phyloP scores from a whole-genome alignment of 192 early-diverging fungal species.

The Paraglomus brasilianum region DNA sequence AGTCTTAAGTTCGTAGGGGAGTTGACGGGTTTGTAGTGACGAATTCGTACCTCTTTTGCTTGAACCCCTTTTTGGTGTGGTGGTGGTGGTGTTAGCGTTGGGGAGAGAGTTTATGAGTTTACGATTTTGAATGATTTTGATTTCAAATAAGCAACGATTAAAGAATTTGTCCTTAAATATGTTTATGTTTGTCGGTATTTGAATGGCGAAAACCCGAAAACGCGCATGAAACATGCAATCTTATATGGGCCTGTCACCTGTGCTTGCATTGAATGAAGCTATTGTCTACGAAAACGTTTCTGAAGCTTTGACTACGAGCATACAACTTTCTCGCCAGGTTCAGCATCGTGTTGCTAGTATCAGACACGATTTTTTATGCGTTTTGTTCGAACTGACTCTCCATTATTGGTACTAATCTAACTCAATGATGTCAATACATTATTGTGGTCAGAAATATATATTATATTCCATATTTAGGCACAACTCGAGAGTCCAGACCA shows the following conservation, averaged over 20 bases:
- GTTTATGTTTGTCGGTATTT: slow-evolving; percentile 22
- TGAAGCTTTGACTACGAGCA: slow-evolving; percentile 19
- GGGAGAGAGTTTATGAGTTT: no score
- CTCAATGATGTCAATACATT: slow-evolving; percentile 20
- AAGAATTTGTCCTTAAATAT: no score
- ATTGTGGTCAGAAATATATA: slow-evolving; percentile 22
- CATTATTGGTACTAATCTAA: neutral
- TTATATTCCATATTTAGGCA: slow-evolving; percentile 5
- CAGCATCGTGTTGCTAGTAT: neutral
- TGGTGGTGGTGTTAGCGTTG: no score
- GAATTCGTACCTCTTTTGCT: no score
- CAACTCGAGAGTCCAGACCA: neutral
- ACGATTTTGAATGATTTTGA: no score
- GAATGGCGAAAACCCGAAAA: slow-evolving; percentile 19
- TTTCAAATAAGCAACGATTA: no score
- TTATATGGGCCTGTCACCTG: slow-evolving; percentile 25
- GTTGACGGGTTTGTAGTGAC: no score
- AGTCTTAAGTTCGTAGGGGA: no score
- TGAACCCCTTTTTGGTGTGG: no score
- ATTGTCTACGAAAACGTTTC: slow-evolving; percentile 21
- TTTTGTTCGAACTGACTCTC: neutral
- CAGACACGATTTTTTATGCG: neutral
- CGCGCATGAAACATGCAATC: neutral
- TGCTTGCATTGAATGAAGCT: neutral
- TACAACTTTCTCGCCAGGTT: slow-evolving; percentile 1